Base-by-base conservation (phyloP, 2,329 filamentous ascomycete genomes). In the Microcyclospora tardicrescens region DNA sequence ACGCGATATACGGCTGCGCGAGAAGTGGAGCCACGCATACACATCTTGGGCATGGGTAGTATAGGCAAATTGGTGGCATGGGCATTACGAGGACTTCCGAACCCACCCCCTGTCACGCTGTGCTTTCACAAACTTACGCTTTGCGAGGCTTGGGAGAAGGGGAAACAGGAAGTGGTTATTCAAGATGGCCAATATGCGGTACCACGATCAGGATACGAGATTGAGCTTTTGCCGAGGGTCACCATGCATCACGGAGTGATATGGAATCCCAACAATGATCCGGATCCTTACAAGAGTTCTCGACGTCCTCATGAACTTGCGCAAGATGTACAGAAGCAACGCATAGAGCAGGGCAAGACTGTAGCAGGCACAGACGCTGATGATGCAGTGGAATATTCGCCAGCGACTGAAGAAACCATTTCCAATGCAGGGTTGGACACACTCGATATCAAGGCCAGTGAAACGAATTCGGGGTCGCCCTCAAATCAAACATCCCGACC, bases 31-130 rank as follows among this genome's bases (percentile, higher is more conserved):
- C 40, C 56, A 43, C 71, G 78, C 28, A 79, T 93, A 44, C 77
- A 91, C 53, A 71, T 95, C 35, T 64, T 94, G 2, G 87, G 89
- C 10, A 57, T 82, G 10, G 87, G 87, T 28, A 93, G 85, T 55
- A 68, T 94, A 10, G 87, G 86, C 11, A 76, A 76, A 33, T 73
- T 95, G 16, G 75, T 87, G 46, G 85, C 87, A 16, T 78, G 80
- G 55, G 75, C 76, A 15, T 65, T 95, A 10, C 72, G 75, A 15
- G 68, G 72, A 14, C 64, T 77, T 8, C 65, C 68, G 6, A 61
- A 73, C 14, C 69, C 72, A 2, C 84, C 84, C 4, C 82, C 82
- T 0, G 72, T 94, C 29, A 89, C 84, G 0, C 69, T 95, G 5
- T 70, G 94, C n/a, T 69, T 93, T 28, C 81, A 86, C 53, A 69